A percentile compares a stretch with the other conserved stretches of the same genome.
These are phyloP conservation scores for Silene noctiflora DNA, from an alignment of 179 eudicot species.

Conservation along the genomic window DNA sequence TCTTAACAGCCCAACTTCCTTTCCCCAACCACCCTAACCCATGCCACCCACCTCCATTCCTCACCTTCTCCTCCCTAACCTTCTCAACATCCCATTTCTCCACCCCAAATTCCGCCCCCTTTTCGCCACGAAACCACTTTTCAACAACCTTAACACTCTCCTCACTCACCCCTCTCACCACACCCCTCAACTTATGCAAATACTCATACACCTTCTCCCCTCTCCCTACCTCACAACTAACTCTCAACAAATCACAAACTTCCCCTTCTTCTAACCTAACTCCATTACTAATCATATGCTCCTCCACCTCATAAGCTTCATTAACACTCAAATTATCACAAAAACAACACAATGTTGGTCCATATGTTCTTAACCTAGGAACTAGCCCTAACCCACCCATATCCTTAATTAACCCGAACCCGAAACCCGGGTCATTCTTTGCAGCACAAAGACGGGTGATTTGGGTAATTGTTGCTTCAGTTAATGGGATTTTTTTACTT, in stretches of 20 bases:
- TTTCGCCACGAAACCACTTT: slow-evolving; percentile 60
- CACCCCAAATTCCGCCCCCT: slow-evolving; percentile 47
- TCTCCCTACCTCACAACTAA: slow-evolving; percentile 49
- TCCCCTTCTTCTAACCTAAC: slow-evolving; percentile 63
- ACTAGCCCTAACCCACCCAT: slow-evolving; percentile 30
- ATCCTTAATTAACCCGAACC: slow-evolving; percentile 54
- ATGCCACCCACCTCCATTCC: slow-evolving; percentile 96
- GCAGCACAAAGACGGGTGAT: slow-evolving; percentile 56
- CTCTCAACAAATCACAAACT: slow-evolving; percentile 56
- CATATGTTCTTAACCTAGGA: slow-evolving; percentile 67
- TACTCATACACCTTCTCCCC: slow-evolving; percentile 74
- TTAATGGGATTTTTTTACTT: slow-evolving; percentile 39
- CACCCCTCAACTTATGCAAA: slow-evolving; percentile 67
- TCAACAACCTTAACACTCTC: slow-evolving; percentile 45
- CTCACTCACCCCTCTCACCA: slow-evolving; percentile 53
- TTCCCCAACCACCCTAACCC: slow-evolving; percentile 86
- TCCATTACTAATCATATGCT: slow-evolving; percentile 47
- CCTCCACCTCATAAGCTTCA: slow-evolving; percentile 67
- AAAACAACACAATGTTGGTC: slow-evolving; percentile 61
- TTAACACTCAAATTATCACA: slow-evolving; percentile 50
- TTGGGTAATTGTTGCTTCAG: slow-evolving; percentile 70
- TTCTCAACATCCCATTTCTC: slow-evolving; percentile 43
- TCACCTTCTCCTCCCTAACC: slow-evolving; percentile 47
- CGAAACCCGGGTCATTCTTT: slow-evolving; percentile 51
- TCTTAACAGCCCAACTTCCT: slow-evolving; percentile 64